phyloP scores from a whole-genome alignment of 768 basidiomycete genomes.

The Collybia mongolica region DNA sequence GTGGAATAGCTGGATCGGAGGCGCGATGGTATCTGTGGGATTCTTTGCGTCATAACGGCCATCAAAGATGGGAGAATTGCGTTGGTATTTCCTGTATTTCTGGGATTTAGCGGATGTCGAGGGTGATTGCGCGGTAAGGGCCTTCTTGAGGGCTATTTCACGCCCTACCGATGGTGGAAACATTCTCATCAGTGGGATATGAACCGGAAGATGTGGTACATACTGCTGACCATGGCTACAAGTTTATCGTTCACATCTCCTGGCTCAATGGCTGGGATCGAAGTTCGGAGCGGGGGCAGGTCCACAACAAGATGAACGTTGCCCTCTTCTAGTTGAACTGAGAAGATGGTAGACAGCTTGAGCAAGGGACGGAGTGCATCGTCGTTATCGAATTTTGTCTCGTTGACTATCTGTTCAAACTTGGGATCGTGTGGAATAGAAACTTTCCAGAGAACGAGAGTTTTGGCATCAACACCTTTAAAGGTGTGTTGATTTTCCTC shows the following conservation, averaged over 20 bases:
- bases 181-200: neutral
- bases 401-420: neutral
- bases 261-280: neutral
- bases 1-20: conserved; percentile 23
- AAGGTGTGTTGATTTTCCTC: neutral
- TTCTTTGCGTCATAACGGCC: conserved; percentile 16
- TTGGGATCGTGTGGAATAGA: neutral
- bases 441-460: neutral
- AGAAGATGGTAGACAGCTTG: neutral
- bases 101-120: neutral
- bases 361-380: neutral
- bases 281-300: no score
- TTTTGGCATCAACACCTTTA: neutral
- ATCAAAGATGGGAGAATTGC: conserved; percentile 15
- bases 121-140: neutral
- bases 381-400: neutral
- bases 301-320: neutral
- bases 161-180: conserved; percentile 1
- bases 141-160: conserved; percentile 1
- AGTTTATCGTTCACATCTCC: conserved; percentile 1
- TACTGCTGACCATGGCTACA: conserved; percentile 1
- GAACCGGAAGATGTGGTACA: neutral
- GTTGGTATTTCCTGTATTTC: conserved; percentile 1
- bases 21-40: conserved; percentile 14
- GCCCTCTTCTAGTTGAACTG: neutral